Percentiles rank a stretch among this genome's conserved stretches.
Conservation (phyloP, 352 stramenopile genomes). For the Phytophthora parvispora region DNA sequence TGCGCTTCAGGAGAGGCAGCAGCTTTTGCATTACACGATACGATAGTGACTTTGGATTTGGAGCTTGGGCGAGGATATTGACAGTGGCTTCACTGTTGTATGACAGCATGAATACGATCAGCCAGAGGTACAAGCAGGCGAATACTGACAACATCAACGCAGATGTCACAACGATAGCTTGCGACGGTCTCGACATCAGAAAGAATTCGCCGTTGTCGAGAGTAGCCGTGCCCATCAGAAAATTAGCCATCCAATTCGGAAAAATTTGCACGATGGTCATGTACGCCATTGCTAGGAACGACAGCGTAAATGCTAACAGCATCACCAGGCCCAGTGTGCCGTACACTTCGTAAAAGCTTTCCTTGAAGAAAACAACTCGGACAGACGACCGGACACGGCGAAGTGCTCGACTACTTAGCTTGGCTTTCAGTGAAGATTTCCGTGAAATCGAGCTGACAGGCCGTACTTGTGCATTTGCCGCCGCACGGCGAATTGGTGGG, state of each 20-base stretch:
- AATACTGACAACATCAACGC: conserved; percentile 42
- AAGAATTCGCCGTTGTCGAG: conserved; percentile 64
- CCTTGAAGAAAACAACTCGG: conserved; percentile 25
- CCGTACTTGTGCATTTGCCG: conserved; percentile 12
- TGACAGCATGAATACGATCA: conserved; percentile 48
- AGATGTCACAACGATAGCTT: conserved; percentile 38
- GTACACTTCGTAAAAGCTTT: conserved; percentile 64
- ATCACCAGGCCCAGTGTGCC: conserved; percentile 51
- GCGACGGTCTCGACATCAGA: conserved; percentile 43
- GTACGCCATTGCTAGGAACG: conserved; percentile 39
- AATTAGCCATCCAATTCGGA: conserved; percentile 50
- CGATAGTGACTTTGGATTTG: conserved; percentile 21
- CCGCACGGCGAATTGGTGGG: neutral
- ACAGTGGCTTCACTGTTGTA: conserved; percentile 33
- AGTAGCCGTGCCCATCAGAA: conserved; percentile 48
- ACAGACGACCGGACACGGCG: conserved; percentile 5
- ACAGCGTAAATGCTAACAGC: conserved; percentile 46
- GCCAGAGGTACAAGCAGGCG: conserved; percentile 38
- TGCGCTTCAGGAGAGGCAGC: conserved; percentile 22
- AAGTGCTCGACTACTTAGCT: conserved; percentile 1
- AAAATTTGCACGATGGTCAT: conserved; percentile 57
- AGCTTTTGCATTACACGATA: conserved; percentile 24
- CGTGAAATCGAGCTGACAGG: neutral
- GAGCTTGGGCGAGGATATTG: conserved; percentile 21
- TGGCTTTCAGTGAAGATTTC: conserved; percentile 6